phyloP scores from a whole-genome alignment of 345 rosid genomes.

The Carallia brachiata region DNA sequence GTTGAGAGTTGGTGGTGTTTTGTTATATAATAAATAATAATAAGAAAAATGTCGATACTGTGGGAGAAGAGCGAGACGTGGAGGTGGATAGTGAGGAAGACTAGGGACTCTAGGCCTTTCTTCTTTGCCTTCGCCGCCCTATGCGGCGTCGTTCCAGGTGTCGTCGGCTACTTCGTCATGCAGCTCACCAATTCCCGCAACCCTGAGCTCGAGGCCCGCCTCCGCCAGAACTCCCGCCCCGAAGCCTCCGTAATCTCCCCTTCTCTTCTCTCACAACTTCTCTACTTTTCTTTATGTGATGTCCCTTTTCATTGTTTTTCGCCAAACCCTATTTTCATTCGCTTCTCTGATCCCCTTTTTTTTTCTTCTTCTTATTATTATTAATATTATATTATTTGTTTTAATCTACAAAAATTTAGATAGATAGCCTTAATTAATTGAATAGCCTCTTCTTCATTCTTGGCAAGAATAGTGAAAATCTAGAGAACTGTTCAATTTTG shows the following conservation, averaged over 20 bases:
- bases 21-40: no score
- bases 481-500: no score
- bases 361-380: no score
- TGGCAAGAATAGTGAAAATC: no score
- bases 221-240: constrained; percentile 74
- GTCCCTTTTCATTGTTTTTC: neutral
- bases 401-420: no score
- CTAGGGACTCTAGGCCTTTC: constrained; percentile 82
- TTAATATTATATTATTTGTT: no score
- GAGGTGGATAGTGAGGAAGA: constrained; percentile 78
- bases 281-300: neutral
- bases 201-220: constrained; percentile 77
- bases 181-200: constrained; percentile 70
- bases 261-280: neutral
- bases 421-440: no score
- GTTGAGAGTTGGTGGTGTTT: no score
- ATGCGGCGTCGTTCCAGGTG: constrained; percentile 88
- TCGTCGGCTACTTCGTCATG: constrained; percentile 87
- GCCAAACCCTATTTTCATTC: no score
- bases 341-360: no score
- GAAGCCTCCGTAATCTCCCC: constrained; percentile 53
- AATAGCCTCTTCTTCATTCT: no score
- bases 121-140: constrained; percentile 82
- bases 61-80: constrained; percentile 72
- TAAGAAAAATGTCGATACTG: constrained; percentile 47